phyloP scores from a whole-genome alignment of 2,329 filamentous ascomycete species.

The Sporothrix dimorphospora region DNA sequence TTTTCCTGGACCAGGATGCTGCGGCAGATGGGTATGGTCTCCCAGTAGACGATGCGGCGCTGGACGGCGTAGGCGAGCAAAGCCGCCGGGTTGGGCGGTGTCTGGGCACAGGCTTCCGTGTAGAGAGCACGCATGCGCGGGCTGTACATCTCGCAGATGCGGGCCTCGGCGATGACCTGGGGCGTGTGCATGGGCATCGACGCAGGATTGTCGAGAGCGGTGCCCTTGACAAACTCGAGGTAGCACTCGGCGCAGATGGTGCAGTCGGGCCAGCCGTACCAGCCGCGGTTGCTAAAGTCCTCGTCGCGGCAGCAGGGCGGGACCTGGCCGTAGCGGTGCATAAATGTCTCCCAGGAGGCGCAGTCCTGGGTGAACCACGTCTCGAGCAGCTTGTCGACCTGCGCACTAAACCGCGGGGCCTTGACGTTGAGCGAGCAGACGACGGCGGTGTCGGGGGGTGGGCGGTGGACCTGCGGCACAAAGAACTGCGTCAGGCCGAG shows the following conservation, averaged over 20 bases:
- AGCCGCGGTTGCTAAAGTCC: constrained; percentile 36
- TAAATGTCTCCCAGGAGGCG: neutral
- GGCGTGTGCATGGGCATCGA: constrained; percentile 37
- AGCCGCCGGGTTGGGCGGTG: constrained; percentile 33
- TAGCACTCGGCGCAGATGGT: constrained; percentile 44
- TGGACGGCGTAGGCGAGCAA: constrained; percentile 38
- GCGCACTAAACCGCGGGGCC: constrained; percentile 38
- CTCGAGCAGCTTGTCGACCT: constrained; percentile 14
- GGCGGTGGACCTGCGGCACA: constrained; percentile 34
- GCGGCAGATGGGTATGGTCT: constrained; percentile 40
- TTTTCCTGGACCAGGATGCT: constrained; percentile 19
- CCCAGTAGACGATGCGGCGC: constrained; percentile 40
- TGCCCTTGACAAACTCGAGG: constrained; percentile 39
- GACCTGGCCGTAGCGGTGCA: constrained; percentile 26
- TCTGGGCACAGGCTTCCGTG: constrained; percentile 36
- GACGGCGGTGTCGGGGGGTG: constrained; percentile 31
- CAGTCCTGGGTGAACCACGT: constrained; percentile 21
- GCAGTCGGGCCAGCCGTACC: constrained; percentile 44
- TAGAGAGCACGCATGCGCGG: constrained; percentile 45
- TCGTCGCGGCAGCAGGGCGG: constrained; percentile 40
- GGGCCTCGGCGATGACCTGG: constrained; percentile 34
- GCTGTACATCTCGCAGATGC: constrained; percentile 46
- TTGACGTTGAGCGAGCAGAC: constrained; percentile 43
- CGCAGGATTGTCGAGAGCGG: constrained; percentile 34
- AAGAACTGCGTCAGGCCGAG: constrained; percentile 41